A percentile compares a stretch with the other conserved stretches of the same genome.
Evolutionary conservation across 1,284 basidiomycete species (phyloP).

Genomic region (Cerrena zonata): DNA sequence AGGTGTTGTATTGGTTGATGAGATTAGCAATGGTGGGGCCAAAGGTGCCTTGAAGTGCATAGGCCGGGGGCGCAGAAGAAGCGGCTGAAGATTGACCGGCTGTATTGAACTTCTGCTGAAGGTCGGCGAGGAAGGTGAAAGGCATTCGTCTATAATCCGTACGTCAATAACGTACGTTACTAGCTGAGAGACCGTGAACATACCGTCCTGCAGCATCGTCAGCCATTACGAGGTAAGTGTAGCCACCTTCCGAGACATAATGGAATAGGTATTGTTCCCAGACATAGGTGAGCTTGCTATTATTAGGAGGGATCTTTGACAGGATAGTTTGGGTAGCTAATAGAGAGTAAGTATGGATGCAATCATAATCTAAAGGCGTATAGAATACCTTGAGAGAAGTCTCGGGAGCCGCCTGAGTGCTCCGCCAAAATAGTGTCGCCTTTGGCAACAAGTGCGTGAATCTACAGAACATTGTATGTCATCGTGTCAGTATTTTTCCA

Average conservation of each 20-base stretch:
- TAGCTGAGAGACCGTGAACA: constrained; percentile 21
- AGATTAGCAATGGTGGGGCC: constrained; percentile 62
- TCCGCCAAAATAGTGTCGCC: constrained; percentile 78
- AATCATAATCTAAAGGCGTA: not conserved
- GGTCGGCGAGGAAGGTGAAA: constrained; percentile 85
- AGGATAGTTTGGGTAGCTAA: constrained; percentile 86
- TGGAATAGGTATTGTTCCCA: constrained; percentile 97
- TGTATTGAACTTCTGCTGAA: constrained; percentile 78
- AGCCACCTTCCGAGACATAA: constrained; percentile 83
- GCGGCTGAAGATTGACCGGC: constrained; percentile 49
- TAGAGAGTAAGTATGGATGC: not conserved
- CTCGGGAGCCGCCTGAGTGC: constrained; percentile 69
- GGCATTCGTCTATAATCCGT: constrained; percentile 67
- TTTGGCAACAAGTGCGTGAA: constrained; percentile 83
- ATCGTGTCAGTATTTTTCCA: not conserved
- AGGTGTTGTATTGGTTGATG: constrained; percentile 82
- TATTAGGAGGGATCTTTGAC: constrained; percentile 89
- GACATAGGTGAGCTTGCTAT: constrained; percentile 91
- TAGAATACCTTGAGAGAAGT: constrained; percentile 75
- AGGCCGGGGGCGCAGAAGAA: constrained; percentile 43
- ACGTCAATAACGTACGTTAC: not conserved
- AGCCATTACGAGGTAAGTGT: constrained; percentile 88
- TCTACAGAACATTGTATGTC: constrained; percentile 34
- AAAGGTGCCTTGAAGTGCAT: constrained; percentile 68
- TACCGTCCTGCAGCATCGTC: constrained; percentile 85